phyloP scores from a whole-genome alignment of 1,284 basidiomycete genomes.

The Cystobasidiaceae sp. region DNA sequence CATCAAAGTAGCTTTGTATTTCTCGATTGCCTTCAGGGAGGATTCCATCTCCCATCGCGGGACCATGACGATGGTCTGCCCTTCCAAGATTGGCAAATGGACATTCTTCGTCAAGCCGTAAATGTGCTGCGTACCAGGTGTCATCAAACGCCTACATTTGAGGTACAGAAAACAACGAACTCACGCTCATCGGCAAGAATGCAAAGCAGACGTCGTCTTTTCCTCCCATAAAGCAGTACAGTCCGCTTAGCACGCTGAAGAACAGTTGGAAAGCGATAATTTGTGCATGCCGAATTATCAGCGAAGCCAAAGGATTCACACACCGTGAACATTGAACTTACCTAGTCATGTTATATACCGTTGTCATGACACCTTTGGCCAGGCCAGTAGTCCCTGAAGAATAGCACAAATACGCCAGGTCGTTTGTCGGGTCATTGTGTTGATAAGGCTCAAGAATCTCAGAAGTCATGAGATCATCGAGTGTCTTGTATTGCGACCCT shows the following conservation, averaged over 20 bases:
- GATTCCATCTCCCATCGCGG: slow-evolving; percentile 67
- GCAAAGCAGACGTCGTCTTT: slow-evolving; percentile 33
- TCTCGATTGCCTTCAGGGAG: slow-evolving; percentile 62
- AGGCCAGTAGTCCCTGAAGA: slow-evolving; percentile 37
- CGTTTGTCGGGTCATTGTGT: slow-evolving; percentile 24
- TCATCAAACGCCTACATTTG: neutral
- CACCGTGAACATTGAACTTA: no score
- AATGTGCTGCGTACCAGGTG: no score
- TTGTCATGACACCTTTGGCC: slow-evolving; percentile 40
- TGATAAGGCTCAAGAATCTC: neutral
- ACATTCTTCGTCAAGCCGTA: slow-evolving; percentile 51
- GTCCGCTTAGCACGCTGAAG: slow-evolving; percentile 2
- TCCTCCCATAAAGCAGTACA: neutral
- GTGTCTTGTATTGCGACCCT: neutral
- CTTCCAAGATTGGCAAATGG: slow-evolving; percentile 57
- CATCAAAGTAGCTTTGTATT: slow-evolving; percentile 59
- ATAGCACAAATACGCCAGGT: slow-evolving; percentile 38
- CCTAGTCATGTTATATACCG: slow-evolving; percentile 38
- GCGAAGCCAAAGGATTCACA: no score
- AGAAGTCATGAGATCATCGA: slow-evolving; percentile 10
- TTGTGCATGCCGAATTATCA: no score
- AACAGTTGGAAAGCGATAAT: no score
- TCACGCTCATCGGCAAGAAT: slow-evolving; percentile 30
- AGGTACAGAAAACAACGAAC: neutral
- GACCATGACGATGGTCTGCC: slow-evolving; percentile 62